These are phyloP conservation scores for Suhomyces prunicola DNA, from an alignment of 805 yeast species.

Conservation along the genomic window DNA sequence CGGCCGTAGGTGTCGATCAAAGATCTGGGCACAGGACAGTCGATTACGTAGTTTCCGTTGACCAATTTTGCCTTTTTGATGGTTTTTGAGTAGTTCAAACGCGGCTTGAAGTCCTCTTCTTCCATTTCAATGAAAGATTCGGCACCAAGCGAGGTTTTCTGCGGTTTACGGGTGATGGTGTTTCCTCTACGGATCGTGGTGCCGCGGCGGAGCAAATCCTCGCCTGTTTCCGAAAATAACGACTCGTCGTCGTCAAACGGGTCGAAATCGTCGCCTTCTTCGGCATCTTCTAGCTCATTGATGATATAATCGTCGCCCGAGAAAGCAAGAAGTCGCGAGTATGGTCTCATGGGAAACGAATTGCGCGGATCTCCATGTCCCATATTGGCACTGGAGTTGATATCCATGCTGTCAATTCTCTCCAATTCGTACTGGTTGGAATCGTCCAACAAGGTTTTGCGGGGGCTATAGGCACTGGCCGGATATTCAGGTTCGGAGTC, in stretches of 20 bases:
- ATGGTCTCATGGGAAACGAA: slow-evolving; percentile 17
- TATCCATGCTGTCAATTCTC: slow-evolving; percentile 14
- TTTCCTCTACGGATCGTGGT: slow-evolving; percentile 26
- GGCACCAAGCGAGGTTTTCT: neutral
- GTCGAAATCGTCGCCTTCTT: slow-evolving; percentile 33
- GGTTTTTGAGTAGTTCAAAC: slow-evolving; percentile 39
- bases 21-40: slow-evolving; percentile 40
- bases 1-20: slow-evolving; percentile 35
- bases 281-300: slow-evolving; percentile 40
- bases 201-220: slow-evolving; percentile 31
- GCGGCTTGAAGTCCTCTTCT: slow-evolving; percentile 39
- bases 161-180: slow-evolving; percentile 14
- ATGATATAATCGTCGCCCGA: slow-evolving; percentile 38
- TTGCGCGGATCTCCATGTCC: slow-evolving; percentile 1
- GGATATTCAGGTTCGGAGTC: slow-evolving; percentile 33
- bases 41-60: slow-evolving; percentile 46
- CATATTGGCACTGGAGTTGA: neutral
- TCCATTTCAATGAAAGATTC: slow-evolving; percentile 18
- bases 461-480: slow-evolving; percentile 25
- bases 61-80: slow-evolving; percentile 51
- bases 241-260: slow-evolving; percentile 46
- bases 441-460: slow-evolving; percentile 15
- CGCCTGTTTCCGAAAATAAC: slow-evolving; percentile 40
- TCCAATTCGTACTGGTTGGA: slow-evolving; percentile 20
- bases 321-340: slow-evolving; percentile 21